Evolutionary conservation across 345 rosid species (phyloP), one percentile per base, ranked within the genome.

Genomic region (Psidium friedrichsthalianum): DNA sequence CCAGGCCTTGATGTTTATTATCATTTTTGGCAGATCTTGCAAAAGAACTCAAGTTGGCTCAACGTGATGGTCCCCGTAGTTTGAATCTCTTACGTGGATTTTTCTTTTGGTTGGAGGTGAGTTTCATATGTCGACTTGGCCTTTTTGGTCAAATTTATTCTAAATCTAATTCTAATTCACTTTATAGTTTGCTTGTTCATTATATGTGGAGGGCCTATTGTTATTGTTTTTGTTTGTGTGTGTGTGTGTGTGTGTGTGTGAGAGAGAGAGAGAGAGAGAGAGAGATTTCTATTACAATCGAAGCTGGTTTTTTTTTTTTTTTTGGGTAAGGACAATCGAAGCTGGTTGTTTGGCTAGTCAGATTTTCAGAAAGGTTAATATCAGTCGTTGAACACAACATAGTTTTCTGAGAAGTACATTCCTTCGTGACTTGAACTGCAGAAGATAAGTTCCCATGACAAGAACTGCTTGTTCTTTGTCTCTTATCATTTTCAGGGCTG

Each of bases 21-120:
- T 69, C 80, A 18, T 36, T 55, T 83, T 83, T 85, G 90, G 90
- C 93, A 94, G 99, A 93, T 85, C 90, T 96, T 76, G 85, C 82
- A 55, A 58, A 16, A 61, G 87, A 85, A 84, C 53, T 89, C 29
- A 64, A 80, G 69, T 22, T 25, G 13, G 82, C 82, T 15, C 18
- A 51, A 86, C 44, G 83, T 59, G 90, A 94, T 86, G 59, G 0
- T 47, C 83, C 20, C 54, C 87, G 88, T 87, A 88, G 83, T 61
- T 88, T 95, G 85, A 92, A 90, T 88, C 90, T 96, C 69, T 88
- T 96, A 85, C 99, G 97, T 15, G 98, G 95, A 64, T 95, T 95
- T 86, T 91, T 93, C 93, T 96, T 85, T 87, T 95, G 95, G 91
- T 61, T 95, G 87, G 55, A 90, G 92, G 99, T 94, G 86, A 92